phyloP scores from a whole-genome alignment of 2,329 filamentous ascomycete species.

The Aureobasidium mangrovei region DNA sequence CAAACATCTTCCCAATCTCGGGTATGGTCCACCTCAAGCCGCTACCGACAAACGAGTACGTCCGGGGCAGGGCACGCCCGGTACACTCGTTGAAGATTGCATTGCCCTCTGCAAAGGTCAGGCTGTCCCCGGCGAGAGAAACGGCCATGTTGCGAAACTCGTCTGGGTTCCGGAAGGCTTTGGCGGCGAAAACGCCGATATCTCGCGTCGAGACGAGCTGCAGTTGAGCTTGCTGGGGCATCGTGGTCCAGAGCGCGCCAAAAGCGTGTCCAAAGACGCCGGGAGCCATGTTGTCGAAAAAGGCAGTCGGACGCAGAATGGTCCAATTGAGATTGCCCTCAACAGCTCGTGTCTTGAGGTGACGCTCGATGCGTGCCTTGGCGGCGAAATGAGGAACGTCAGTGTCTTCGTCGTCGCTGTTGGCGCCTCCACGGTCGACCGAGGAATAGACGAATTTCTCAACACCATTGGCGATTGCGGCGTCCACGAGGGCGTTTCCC shows the following conservation, averaged over 20 bases:
- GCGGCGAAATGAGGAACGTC: conserved; percentile 51
- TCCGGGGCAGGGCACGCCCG: conserved; percentile 35
- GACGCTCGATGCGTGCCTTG: conserved; percentile 54
- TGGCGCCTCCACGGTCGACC: conserved; percentile 54
- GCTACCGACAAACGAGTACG: conserved; percentile 34
- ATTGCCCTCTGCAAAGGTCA: conserved; percentile 39
- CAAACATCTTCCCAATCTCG: conserved; percentile 24
- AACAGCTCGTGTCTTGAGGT: conserved; percentile 41
- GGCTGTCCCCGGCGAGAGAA: conserved; percentile 44
- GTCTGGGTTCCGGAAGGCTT: conserved; percentile 39
- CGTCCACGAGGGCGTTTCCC: conserved; percentile 50
- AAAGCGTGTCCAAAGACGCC: conserved; percentile 42
- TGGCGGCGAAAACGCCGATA: conserved; percentile 43
- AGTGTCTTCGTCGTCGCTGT: conserved; percentile 45
- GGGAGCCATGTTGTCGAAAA: conserved; percentile 51
- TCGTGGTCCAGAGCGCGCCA: conserved; percentile 33
- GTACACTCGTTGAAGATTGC: conserved; percentile 39
- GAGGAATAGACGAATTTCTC: conserved; percentile 53
- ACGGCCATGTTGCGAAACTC: conserved; percentile 38
- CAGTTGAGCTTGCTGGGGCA: conserved; percentile 16
- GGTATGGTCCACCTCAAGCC: conserved; percentile 35
- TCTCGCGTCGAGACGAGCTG: conserved; percentile 37
- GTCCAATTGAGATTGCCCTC: conserved; percentile 49
- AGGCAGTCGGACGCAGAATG: conserved; percentile 52
- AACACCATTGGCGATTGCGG: conserved; percentile 43